A percentile compares a stretch with the other conserved stretches of the same genome.
These are phyloP conservation scores for Hypomontagnella monticulosa DNA, from an alignment of 495 filamentous ascomycete species.

Conservation along the genomic window DNA sequence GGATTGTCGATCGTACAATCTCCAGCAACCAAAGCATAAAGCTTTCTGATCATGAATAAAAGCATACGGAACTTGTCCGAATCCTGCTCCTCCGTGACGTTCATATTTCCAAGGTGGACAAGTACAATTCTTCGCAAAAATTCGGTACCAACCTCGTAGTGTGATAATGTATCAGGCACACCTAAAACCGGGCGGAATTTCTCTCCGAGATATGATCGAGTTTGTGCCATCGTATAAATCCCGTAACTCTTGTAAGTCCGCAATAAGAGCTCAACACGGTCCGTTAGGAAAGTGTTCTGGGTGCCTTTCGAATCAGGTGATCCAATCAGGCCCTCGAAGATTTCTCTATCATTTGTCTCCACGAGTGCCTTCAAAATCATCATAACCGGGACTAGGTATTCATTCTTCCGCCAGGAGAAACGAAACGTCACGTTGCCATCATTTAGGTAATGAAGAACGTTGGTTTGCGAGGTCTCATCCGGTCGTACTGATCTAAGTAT, in stretches of 20 bases:
- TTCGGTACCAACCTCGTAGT: constrained; percentile 88
- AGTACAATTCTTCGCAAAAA: constrained; percentile 90
- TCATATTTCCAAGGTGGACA: constrained; percentile 83
- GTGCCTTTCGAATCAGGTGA: constrained; percentile 74
- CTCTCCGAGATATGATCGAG: constrained; percentile 82
- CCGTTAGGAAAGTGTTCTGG: constrained; percentile 91
- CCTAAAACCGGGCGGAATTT: constrained; percentile 89
- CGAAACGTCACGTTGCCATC: constrained; percentile 97
- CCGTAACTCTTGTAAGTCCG: constrained; percentile 92
- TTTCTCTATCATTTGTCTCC: constrained; percentile 95
- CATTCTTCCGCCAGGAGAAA: constrained; percentile 97
- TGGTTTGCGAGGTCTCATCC: constrained; percentile 97
- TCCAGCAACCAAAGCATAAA: constrained; percentile 90
- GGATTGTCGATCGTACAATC: constrained; percentile 95
- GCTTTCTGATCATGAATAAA: constrained; percentile 94
- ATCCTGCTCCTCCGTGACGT: constrained; percentile 83
- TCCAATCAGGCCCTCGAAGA: constrained; percentile 90
- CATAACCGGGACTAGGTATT: constrained; percentile 91
- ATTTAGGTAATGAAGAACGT: constrained; percentile 92
- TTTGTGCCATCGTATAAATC: constrained; percentile 79
- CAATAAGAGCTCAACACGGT: constrained; percentile 90
- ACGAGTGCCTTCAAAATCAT: constrained; percentile 96
- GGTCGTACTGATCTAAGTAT: constrained; percentile 91
- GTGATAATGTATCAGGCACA: constrained; percentile 78
- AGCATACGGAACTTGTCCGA: constrained; percentile 93